Conservation (phyloP, 768 basidiomycete genomes). For the Suillus americanus region DNA sequence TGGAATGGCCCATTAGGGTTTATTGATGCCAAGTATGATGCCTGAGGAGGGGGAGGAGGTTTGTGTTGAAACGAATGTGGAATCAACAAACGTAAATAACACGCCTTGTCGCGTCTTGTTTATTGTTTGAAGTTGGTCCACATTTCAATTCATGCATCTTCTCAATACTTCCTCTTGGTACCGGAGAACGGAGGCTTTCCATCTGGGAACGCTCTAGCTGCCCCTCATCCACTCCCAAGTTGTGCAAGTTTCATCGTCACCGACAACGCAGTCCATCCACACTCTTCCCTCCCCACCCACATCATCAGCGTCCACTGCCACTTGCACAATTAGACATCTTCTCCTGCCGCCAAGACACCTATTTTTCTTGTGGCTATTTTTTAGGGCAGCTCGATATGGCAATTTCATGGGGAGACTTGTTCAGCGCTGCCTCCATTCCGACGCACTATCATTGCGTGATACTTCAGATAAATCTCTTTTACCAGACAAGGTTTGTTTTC, state of each 20-base stretch:
- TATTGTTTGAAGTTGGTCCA: slow-evolving; percentile 12
- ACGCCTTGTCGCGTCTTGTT: slow-evolving; percentile 7
- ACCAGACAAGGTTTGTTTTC: slow-evolving; percentile 62
- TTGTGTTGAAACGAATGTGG: neutral
- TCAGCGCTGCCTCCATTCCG: slow-evolving; percentile 60
- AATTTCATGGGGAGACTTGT: slow-evolving; percentile 78
- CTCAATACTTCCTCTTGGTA: slow-evolving; percentile 69
- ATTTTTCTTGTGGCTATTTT: slow-evolving; percentile 58
- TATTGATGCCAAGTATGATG: too few relatives aligned
- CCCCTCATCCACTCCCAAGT: slow-evolving; percentile 47
- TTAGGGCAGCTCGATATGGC: slow-evolving; percentile 82
- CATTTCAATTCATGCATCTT: slow-evolving; percentile 66
- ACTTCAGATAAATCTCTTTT: slow-evolving; percentile 58
- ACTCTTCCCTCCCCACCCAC: slow-evolving; percentile 58
- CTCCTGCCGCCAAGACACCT: slow-evolving; percentile 50
- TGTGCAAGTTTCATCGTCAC: slow-evolving; percentile 69
- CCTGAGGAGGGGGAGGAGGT: too few relatives aligned
- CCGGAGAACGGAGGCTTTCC: slow-evolving; percentile 33
- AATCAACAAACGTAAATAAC: slow-evolving; percentile 19
- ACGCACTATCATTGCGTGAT: slow-evolving; percentile 77
- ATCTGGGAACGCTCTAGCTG: slow-evolving; percentile 25
- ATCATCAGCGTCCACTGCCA: slow-evolving; percentile 30
- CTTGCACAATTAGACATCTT: slow-evolving; percentile 60
- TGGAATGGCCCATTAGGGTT: neutral
- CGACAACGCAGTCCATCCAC: slow-evolving; percentile 62